Base-by-base conservation (phyloP, 768 basidiomycete species). In the Leccinum pellstonianum region DNA sequence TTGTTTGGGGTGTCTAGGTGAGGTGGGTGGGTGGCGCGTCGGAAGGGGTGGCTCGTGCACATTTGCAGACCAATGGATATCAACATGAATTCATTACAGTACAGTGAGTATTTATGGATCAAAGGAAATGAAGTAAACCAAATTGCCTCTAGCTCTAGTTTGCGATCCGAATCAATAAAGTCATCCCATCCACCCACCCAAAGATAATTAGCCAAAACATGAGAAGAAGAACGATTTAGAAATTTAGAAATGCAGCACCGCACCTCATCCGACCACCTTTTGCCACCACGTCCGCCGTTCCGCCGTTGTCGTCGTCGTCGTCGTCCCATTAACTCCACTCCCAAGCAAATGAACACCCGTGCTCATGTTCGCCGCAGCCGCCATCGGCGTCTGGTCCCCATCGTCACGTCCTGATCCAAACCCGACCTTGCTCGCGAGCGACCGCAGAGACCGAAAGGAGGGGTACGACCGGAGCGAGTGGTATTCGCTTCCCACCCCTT, bases 231-330 rank as follows among this genome's bases (percentile, higher is more conserved):
- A 7, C 37, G 38, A 17, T 38, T 33, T 17, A 38, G 17, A 17
- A 17, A 17, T 43, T n/a, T 43, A 43, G n/a, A 43, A 46, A 46
- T 46, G 43, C 11, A 46, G 19, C 19, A 46, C 19, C 43, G 10
- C 5, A 46, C 43, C 43, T 46, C 43, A 37, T 51, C 54, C 62
- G 17, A 73, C 62, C 48, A 74, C 71, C 53, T 73, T 73, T 51
- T 66, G 69, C 71, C 71, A 73, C 71, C 71, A 73, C 19, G 62
- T 59, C n/a, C 69, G 66, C 25, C 63, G 72, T 50, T 70, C 73
- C 9, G 52, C 50, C 33, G 48, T 43, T 15, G 3, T 19, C 10
- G 37, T 17, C 17, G 43, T 17, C 17, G 43, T 43, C n/a, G 19
- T 46, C 19, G 5, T 19, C 5, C 43, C 43, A 46, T 46, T 46